Evolutionary conservation across 345 rosid species (phyloP), one percentile per base, ranked within the genome.

Genomic region (Corymbia maculata): DNA sequence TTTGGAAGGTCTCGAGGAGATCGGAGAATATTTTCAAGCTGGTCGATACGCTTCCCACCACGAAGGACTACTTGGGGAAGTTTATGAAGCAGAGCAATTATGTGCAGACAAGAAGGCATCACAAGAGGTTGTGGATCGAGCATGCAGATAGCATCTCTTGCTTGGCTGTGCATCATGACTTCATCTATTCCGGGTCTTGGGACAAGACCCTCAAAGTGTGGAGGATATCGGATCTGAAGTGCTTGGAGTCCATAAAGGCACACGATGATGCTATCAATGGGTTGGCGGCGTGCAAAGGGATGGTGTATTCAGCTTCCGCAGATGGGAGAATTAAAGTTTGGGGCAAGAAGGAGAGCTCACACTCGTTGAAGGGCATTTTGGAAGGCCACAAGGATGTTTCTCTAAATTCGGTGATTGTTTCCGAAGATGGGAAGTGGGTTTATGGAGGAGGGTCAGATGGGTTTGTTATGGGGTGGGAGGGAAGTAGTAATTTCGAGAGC

Each of bases 381-480:
- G 95, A 96, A 75, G 97, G 98, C 86, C 95, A 93, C 42, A 93
- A 94, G 79, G 98, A 97, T 86, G 95, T 96, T 85, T 95, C 99
- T 0, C 85, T 97, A 88, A 97, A 97, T 32, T 91, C 99, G 5
- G 92, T 97, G 89, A 93, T 94, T 28, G 94, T 95, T 75, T 94
- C 97, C 13, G 94, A 94, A 4, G 98, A 96, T 7, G 96, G 95
- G 45, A 93, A 89, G 6, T 91, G 98, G 93, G 93, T 98, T 1
- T 98, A 95, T 36, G 95, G 98, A 42, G 99, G 98, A 12, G 97
- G 96, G 16, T 98, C 99, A 12, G 99, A 98, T 85, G 99, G 99
- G 89, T 93, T 89, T 61, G 95, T 98, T 85, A 94, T 95, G 93
- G 97, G 95, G 22, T 98, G 99, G 99, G 98, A 95, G 86, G 93